These are phyloP conservation scores for Fraxinus angustifolia DNA, from an alignment of 305 asterid species.

Conservation along the genomic window DNA sequence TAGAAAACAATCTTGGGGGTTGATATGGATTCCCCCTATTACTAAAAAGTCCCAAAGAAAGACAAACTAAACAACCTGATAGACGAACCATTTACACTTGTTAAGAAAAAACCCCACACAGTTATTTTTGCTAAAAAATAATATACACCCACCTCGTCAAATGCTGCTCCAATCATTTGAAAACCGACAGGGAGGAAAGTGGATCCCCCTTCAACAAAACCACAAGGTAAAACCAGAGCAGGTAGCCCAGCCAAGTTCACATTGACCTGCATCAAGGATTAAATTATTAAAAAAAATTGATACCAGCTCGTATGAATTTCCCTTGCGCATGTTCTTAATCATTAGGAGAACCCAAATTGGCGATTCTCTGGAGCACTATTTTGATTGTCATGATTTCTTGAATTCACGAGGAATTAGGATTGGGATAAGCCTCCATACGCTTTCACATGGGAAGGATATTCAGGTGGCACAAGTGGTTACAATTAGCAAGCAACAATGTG, in stretches of 20 bases:
- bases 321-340: background rate
- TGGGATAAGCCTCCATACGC: background rate
- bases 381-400: background rate
- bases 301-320: background rate
- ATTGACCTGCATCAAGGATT: constrained; percentile 58
- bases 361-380: background rate
- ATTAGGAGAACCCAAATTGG: background rate
- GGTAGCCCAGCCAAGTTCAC: constrained; percentile 97
- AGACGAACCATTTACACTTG: background rate
- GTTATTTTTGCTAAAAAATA: background rate
- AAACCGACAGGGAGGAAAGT: constrained; percentile 70
- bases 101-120: background rate
- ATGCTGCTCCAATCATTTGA: constrained; percentile 94
- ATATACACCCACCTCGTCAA: constrained; percentile 56
- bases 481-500: background rate
- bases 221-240: constrained; percentile 94
- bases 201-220: constrained; percentile 59
- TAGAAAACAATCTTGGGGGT: background rate
- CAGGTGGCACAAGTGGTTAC: background rate
- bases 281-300: background rate
- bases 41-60: background rate
- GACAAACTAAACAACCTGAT: background rate
- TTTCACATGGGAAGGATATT: background rate
- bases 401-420: background rate
- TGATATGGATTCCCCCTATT: background rate